These are phyloP conservation scores for Endoconidiophora polonica DNA, from an alignment of 2,329 filamentous ascomycete species.

Conservation along the genomic window DNA sequence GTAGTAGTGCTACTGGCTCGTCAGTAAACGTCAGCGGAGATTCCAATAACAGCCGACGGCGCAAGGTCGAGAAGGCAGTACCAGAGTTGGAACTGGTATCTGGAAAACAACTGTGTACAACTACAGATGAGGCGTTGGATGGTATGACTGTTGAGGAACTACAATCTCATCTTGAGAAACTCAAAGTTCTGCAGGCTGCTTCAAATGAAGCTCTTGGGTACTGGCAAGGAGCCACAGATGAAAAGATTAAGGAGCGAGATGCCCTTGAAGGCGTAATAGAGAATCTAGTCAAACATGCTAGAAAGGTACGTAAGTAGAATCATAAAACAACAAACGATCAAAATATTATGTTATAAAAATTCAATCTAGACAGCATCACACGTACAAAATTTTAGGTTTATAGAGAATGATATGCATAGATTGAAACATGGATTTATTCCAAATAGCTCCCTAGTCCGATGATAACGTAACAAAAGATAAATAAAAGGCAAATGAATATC, in stretches of 20 bases:
- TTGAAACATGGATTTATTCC: too few relatives aligned
- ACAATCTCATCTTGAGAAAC: constrained; percentile 47
- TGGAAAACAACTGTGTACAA: constrained; percentile 62
- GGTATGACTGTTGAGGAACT: constrained; percentile 70
- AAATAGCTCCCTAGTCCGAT: too few relatives aligned
- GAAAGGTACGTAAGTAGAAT: constrained; percentile 60
- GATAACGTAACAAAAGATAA: too few relatives aligned
- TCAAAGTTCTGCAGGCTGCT: constrained; percentile 52
- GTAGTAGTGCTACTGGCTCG: constrained; percentile 20
- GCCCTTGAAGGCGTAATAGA: constrained; percentile 95
- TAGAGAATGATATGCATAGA: too few relatives aligned
- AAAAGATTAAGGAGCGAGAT: constrained; percentile 77
- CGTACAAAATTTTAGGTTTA: too few relatives aligned
- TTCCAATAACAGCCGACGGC: constrained; percentile 21
- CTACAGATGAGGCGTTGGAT: constrained; percentile 65
- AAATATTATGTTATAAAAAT: too few relatives aligned
- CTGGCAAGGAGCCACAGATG: constrained; percentile 74
- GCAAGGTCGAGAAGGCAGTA: constrained; percentile 45
- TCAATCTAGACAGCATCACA: too few relatives aligned
- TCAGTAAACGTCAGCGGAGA: not conserved
- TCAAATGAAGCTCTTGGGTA: constrained; percentile 70
- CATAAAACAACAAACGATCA: not conserved
- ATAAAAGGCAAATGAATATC: not conserved
- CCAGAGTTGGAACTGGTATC: constrained; percentile 66
- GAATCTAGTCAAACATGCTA: constrained; percentile 81